These are phyloP conservation scores for Aspergillus pseudonomiae DNA, from an alignment of 2,329 filamentous ascomycete genomes.

Conservation along the genomic window DNA sequence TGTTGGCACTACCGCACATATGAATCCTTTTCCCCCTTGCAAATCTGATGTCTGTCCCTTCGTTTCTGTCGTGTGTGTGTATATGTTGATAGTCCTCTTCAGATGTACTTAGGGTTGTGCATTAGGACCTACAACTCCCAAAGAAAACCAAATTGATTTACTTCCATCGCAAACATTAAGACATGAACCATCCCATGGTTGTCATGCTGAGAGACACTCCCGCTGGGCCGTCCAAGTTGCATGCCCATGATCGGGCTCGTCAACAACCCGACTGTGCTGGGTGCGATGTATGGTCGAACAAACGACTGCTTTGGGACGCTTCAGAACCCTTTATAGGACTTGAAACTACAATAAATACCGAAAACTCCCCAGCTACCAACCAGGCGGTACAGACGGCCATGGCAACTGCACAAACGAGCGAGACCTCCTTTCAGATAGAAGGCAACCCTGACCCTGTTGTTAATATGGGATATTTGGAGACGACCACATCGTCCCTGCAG, in stretches of 20 bases:
- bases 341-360: neutral
- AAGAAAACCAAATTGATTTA: neutral
- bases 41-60: too few relatives aligned
- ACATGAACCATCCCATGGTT: neutral
- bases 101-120: neutral
- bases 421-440: neutral
- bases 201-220: neutral
- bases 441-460: neutral
- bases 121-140: neutral
- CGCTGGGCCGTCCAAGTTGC: neutral
- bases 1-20: neutral
- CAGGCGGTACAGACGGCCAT: neutral
- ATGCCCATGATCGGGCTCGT: neutral
- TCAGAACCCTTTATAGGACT: neutral
- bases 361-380: too few relatives aligned
- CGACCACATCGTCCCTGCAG: neutral
- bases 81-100: neutral
- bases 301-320: too few relatives aligned
- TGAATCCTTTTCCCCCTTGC: neutral
- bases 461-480: neutral
- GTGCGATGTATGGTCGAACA: neutral
- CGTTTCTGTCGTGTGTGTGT: neutral
- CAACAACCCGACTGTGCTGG: neutral
- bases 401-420: neutral
- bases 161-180: neutral